These are phyloP conservation scores for Cadophora sp. DNA, from an alignment of 2,329 filamentous ascomycete genomes.

Conservation along the genomic window DNA sequence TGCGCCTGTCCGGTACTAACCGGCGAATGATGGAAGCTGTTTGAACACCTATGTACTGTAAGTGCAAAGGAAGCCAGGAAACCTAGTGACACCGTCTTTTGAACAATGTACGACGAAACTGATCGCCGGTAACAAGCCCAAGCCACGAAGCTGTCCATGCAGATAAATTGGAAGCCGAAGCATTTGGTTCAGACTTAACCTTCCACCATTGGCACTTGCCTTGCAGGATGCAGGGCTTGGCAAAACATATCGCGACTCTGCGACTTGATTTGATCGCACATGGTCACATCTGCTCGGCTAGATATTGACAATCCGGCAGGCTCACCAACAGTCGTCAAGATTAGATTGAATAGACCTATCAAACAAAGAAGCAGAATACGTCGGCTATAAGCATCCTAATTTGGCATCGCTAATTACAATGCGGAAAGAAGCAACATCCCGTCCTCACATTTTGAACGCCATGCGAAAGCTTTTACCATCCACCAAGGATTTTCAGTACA, in stretches of 20 bases:
- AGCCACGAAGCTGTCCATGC: too few species aligned
- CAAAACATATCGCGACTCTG: neutral
- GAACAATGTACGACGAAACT: too few species aligned
- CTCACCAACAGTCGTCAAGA: neutral
- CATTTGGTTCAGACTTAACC: too few species aligned
- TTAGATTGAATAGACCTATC: neutral
- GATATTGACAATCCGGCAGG: neutral
- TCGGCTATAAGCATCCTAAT: neutral
- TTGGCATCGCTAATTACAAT: too few species aligned
- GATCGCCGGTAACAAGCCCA: too few species aligned
- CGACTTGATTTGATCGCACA: neutral
- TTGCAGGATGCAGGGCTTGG: too few species aligned
- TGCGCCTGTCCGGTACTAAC: neutral
- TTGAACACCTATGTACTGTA: too few species aligned
- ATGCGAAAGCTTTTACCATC: neutral
- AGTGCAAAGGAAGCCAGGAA: too few species aligned
- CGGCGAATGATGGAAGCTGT: neutral
- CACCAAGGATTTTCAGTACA: neutral
- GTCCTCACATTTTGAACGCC: neutral
- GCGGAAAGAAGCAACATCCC: neutral
- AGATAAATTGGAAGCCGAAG: too few species aligned
- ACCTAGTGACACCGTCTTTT: too few species aligned
- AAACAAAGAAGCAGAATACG: neutral
- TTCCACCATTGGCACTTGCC: too few species aligned
- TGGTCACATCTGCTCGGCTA: neutral